Evolutionary conservation across 306 rosid genomes (phyloP).

Genomic region (Pyrus betulifolia): DNA sequence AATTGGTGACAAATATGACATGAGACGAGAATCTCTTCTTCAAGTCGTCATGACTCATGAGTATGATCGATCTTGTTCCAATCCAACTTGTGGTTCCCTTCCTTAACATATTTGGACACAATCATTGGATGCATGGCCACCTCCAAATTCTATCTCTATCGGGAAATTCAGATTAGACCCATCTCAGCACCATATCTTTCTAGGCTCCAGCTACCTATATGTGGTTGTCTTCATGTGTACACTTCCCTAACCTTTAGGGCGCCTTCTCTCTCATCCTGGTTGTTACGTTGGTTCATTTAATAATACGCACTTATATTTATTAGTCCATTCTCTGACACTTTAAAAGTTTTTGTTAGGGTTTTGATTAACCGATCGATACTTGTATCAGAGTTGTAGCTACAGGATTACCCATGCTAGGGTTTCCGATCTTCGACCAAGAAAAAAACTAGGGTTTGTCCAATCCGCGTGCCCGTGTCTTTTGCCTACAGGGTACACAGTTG

Average conservation of each 20-base stretch:
- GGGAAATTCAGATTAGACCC: constrained; percentile 34
- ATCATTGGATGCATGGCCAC: constrained; percentile 36
- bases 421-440: not conserved
- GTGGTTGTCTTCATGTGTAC: not conserved
- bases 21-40: not conserved
- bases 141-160: constrained; percentile 25
- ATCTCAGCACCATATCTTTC: not conserved
- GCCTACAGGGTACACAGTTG: not conserved
- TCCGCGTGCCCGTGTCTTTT: not conserved
- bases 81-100: constrained; percentile 29
- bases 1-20: not conserved
- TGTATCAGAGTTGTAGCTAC: not conserved
- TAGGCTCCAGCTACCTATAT: not conserved
- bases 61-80: constrained; percentile 1
- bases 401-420: not conserved
- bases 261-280: not conserved
- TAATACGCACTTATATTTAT: not conserved
- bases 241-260: not conserved
- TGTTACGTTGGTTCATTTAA: not conserved
- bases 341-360: not conserved
- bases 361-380: not conserved
- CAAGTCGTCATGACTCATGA: not conserved
- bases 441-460: not conserved
- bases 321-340: not conserved
- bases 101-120: constrained; percentile 53